Percentiles rank a stretch among this genome's conserved stretches.
Conservation (phyloP, 2,329 filamentous ascomycete genomes). For the Fusarium torreyae region DNA sequence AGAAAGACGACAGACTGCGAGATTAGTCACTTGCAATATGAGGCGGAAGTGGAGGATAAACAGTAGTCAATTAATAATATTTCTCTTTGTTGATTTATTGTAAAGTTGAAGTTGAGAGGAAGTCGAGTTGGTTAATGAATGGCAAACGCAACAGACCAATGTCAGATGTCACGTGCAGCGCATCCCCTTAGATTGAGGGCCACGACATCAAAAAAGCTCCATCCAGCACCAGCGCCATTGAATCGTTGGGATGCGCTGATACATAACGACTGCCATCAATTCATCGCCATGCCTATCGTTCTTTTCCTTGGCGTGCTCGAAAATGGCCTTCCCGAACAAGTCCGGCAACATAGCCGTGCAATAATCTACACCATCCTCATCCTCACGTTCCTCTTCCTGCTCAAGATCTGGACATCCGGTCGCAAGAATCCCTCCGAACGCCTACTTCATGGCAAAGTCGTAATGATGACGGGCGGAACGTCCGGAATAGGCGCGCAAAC, state of each 20-base stretch:
- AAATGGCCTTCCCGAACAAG: slow-evolving; percentile 66
- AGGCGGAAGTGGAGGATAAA: background rate
- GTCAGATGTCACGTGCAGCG: slow-evolving; percentile 35
- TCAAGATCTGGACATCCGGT: slow-evolving; percentile 85
- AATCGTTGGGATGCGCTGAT: slow-evolving; percentile 36
- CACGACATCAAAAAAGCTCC: slow-evolving; percentile 39
- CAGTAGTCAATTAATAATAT: slow-evolving; percentile 22
- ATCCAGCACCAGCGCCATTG: background rate
- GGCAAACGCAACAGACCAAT: background rate
- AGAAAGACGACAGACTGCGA: slow-evolving; percentile 36
- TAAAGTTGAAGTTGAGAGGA: background rate
- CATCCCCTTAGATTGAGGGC: slow-evolving; percentile 16
- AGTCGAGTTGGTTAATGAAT: background rate
- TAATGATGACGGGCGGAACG: slow-evolving; percentile 95
- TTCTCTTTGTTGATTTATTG: slow-evolving; percentile 11
- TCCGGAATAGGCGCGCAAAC: slow-evolving; percentile 89
- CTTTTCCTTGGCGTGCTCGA: slow-evolving; percentile 63
- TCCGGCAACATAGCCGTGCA: slow-evolving; percentile 61
- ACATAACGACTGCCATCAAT: slow-evolving; percentile 17
- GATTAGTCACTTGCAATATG: slow-evolving; percentile 9
- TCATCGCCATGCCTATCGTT: slow-evolving; percentile 65
- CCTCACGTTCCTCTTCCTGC: slow-evolving; percentile 58
- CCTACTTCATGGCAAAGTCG: slow-evolving; percentile 92
- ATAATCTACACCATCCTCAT: slow-evolving; percentile 59
- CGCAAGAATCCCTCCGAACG: slow-evolving; percentile 81